These are phyloP conservation scores for Kwoniella dejecticola DNA, from an alignment of 768 basidiomycete genomes.

Conservation along the genomic window DNA sequence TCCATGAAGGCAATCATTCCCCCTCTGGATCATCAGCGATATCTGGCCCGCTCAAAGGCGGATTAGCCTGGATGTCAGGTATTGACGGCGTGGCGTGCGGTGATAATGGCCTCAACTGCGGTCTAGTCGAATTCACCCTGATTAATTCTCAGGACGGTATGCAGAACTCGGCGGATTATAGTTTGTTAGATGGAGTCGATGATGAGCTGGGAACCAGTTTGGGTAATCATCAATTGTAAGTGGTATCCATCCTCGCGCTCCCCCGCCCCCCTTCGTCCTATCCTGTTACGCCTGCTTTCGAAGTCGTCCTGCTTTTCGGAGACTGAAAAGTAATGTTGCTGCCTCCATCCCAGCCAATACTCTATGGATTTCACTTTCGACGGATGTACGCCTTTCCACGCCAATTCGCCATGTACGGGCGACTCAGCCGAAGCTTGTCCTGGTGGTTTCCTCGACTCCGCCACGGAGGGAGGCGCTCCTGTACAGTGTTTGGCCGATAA, in stretches of 20 bases:
- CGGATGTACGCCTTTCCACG: background rate
- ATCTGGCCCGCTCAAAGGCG: background rate
- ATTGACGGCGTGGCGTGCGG: background rate
- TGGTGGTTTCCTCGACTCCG: slow-evolving; percentile 17
- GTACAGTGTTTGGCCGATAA: slow-evolving; percentile 19
- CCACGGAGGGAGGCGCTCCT: slow-evolving; percentile 12
- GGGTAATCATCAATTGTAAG: slow-evolving; percentile 8
- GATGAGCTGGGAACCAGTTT: slow-evolving; percentile 1
- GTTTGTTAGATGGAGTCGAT: slow-evolving; percentile 1
- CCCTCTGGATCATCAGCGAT: background rate
- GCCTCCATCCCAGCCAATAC: slow-evolving; percentile 6
- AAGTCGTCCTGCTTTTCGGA: too few relatives aligned
- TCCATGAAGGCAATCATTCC: background rate
- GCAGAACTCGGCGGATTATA: slow-evolving; percentile 9
- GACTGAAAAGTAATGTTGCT: too few relatives aligned
- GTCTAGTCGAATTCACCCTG: slow-evolving; percentile 4
- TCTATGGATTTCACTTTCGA: slow-evolving; percentile 5
- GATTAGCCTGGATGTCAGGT: slow-evolving; percentile 8
- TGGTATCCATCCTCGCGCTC: background rate
- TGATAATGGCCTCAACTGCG: slow-evolving; percentile 6
- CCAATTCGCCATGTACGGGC: background rate
- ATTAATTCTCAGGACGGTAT: slow-evolving; percentile 2
- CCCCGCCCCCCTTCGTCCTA: too few relatives aligned
- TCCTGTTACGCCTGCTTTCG: too few relatives aligned
- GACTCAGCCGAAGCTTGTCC: slow-evolving; percentile 18